These are phyloP conservation scores for Colletotrichum tamarilloi DNA, from an alignment of 2,329 filamentous ascomycete genomes.

Conservation along the genomic window DNA sequence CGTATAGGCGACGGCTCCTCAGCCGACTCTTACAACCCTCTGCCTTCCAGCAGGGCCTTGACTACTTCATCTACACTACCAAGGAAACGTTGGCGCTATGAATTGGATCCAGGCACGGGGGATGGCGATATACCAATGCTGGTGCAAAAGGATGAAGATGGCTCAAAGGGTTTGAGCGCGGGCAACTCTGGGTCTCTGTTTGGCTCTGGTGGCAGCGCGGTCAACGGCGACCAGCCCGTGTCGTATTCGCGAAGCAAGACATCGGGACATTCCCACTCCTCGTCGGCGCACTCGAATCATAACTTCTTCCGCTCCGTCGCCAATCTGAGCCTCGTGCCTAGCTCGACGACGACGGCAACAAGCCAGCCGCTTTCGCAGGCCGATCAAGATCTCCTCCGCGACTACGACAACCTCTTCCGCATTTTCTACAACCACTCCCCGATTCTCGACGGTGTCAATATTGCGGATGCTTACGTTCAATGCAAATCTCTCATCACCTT, in stretches of 20 bases:
- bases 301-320: slow-evolving; percentile 90
- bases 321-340: slow-evolving; percentile 70
- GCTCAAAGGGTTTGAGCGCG: slow-evolving; percentile 6
- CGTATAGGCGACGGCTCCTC: slow-evolving; percentile 62
- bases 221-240: slow-evolving; percentile 24
- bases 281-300: slow-evolving; percentile 51
- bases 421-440: slow-evolving; percentile 96
- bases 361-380: slow-evolving; percentile 62
- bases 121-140: slow-evolving; percentile 87
- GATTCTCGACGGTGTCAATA: slow-evolving; percentile 83
- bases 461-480: slow-evolving; percentile 91
- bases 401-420: slow-evolving; percentile 96
- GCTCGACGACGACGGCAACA: slow-evolving; percentile 54
- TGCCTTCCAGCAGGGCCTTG: slow-evolving; percentile 1
- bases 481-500: slow-evolving; percentile 90
- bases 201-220: slow-evolving; percentile 47
- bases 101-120: slow-evolving; percentile 80
- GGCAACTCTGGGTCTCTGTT: slow-evolving; percentile 62
- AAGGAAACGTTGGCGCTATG: slow-evolving; percentile 81
- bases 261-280: slow-evolving; percentile 66
- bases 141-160: slow-evolving; percentile 75
- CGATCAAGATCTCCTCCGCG: slow-evolving; percentile 82
- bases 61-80: slow-evolving; percentile 48
- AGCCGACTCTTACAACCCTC: slow-evolving; percentile 31
- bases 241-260: slow-evolving; percentile 66